Base-by-base conservation (phyloP, 495 filamentous ascomycete genomes). In the Aspergillus sclerotioniger region DNA sequence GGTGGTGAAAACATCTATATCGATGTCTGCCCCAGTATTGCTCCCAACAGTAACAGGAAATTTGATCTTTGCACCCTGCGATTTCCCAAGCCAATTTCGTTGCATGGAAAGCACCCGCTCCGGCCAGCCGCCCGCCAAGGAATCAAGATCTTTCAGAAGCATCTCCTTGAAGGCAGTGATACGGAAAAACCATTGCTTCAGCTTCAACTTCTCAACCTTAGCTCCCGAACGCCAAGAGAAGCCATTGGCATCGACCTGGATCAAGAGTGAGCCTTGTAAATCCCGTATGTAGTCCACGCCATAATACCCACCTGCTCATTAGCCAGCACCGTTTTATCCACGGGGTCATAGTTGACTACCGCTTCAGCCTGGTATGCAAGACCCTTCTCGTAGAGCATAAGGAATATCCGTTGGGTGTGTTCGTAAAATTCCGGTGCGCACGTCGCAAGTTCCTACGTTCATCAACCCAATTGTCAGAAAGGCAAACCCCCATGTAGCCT, bases 171-270 rank as follows among this genome's bases (percentile, higher is more conserved):
- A 95, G 19, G 80, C 80, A 1, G 90, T 92, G 59, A 95, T 95
- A 29, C 84, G 84, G 51, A 96, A 84, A 63, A 96, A 96, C 91
- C 91, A 96, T 64, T 96, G 91, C 68, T 91, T 89, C 19, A 96
- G 75, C 53, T 83, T 83, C 51, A 83, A 73, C 70, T 91, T 87
- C 68, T 93, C 89, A 31, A 96, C 90, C 62, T 89, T 86, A 7
- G 90, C 91, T 3, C 91, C 91, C 8, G 90, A 94, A 50, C 91
- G 80, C 91, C 91, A 96, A 7, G 91, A 95, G 62, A 77, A 84
- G 1, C 91, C 91, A 63, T 90, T 87, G 7, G 87, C 76, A 66
- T 92, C 90, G 9, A 96, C 91, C 68, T 77, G 45, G 1, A 39
- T 3, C n/a, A 7, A 45, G 41, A 50, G 59, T 49, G 32, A 60